phyloP scores from a whole-genome alignment of 495 filamentous ascomycete species.

The Staphylotrichum tortipilum region DNA sequence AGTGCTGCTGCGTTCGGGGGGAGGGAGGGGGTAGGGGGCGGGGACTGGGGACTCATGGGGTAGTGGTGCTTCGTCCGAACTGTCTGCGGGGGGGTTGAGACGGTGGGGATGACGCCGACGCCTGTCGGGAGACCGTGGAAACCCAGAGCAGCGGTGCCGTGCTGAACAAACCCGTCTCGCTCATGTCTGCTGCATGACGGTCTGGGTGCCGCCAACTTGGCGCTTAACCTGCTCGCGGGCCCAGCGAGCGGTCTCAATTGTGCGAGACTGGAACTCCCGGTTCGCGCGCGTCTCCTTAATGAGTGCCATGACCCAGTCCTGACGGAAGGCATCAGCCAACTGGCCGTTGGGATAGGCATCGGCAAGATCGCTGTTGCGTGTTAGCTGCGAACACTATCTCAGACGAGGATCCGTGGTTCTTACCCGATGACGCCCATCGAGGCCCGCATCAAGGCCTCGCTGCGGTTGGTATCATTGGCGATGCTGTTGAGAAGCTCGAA shows the following conservation, averaged over 20 bases:
- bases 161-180: not conserved
- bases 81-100: conserved; percentile 2
- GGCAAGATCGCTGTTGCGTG: conserved; percentile 65
- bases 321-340: conserved; percentile 69
- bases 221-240: conserved; percentile 95
- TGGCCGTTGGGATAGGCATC: conserved; percentile 90
- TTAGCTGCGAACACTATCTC: not conserved
- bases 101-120: conserved; percentile 8
- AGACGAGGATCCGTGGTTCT: not conserved
- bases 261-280: conserved; percentile 71
- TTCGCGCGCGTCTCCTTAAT: conserved; percentile 81
- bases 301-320: conserved; percentile 80
- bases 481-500: conserved; percentile 82
- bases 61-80: conserved; percentile 11
- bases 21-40: conserved; percentile 8
- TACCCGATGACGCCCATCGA: conserved; percentile 96
- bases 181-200: conserved; percentile 42
- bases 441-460: conserved; percentile 82
- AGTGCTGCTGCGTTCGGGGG: conserved; percentile 15
- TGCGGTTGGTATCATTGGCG: conserved; percentile 71
- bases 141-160: conserved; percentile 9
- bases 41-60: no score
- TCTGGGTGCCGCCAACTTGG: conserved; percentile 54
- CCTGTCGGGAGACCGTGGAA: not conserved
- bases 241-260: conserved; percentile 92